These are phyloP conservation scores for Ceratocystis cubensis DNA, from an alignment of 2,329 filamentous ascomycete species.

Conservation along the genomic window DNA sequence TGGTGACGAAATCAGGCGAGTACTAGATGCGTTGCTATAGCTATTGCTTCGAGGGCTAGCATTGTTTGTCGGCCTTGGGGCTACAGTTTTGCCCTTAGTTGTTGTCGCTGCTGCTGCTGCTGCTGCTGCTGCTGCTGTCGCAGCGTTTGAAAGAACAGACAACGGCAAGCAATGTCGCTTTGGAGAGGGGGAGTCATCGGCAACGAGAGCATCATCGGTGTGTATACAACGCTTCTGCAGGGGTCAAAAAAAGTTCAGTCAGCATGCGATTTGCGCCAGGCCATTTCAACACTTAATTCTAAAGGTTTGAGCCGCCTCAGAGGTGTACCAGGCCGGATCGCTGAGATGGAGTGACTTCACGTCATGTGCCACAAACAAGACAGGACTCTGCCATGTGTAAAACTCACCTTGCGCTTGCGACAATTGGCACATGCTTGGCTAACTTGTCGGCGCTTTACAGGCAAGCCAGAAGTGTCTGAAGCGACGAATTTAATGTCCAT, in stretches of 20 bases:
- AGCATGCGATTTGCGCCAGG: not conserved
- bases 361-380: too few relatives aligned
- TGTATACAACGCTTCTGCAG: conserved; percentile 36
- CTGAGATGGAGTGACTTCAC: not conserved
- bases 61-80: not conserved
- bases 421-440: conserved; percentile 45
- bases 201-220: conserved; percentile 9
- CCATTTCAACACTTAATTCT: not conserved
- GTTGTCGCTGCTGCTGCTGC: not conserved
- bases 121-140: not conserved
- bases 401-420: conserved; percentile 40
- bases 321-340: not conserved
- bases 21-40: not conserved
- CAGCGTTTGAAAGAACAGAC: conserved; percentile 6
- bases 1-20: not conserved
- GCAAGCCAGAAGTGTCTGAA: conserved; percentile 32
- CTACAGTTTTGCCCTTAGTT: not conserved
- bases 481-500: conserved; percentile 19
- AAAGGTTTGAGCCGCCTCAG: not conserved
- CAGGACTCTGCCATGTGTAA: not conserved
- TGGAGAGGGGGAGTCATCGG: conserved; percentile 10
- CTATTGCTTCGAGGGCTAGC: not conserved
- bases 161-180: conserved; percentile 15
- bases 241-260: conserved; percentile 3
- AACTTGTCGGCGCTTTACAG: conserved; percentile 48